Evolutionary conservation across 163 green algal genomes (phyloP).

Genomic region (Volvox carteri): DNA sequence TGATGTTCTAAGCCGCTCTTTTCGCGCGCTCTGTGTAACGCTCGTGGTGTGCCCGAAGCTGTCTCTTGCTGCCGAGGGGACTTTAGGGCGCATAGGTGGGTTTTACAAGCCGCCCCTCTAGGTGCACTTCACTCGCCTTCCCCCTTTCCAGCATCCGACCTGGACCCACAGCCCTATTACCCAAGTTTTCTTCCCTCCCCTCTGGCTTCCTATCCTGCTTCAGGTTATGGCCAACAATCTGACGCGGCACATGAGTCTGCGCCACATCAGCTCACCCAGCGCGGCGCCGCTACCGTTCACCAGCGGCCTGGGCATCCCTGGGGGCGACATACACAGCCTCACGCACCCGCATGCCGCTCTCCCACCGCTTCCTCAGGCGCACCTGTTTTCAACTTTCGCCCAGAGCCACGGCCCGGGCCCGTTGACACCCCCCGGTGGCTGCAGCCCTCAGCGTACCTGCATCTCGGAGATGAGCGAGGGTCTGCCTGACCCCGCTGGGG

Average conservation of each 20-base stretch:
- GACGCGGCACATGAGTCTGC: constrained; percentile 27
- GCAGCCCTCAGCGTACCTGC: constrained; percentile 39
- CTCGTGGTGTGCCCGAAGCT: too few species aligned
- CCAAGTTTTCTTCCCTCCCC: background rate
- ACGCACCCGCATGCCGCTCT: background rate
- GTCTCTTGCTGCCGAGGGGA: too few species aligned
- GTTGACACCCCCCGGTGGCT: background rate
- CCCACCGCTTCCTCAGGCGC: background rate
- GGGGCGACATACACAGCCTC: background rate
- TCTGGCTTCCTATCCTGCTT: background rate
- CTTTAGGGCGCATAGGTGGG: too few species aligned
- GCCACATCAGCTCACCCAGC: background rate
- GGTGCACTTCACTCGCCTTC: too few species aligned
- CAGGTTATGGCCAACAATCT: constrained; percentile 54
- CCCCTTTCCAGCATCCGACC: too few species aligned
- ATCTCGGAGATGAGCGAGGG: constrained; percentile 44
- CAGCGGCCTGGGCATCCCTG: background rate
- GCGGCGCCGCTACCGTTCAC: background rate
- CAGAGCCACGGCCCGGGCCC: background rate
- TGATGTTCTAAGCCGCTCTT: too few species aligned
- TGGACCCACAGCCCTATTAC: too few species aligned
- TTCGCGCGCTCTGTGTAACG: too few species aligned
- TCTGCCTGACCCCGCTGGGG: background rate
- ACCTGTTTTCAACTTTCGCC: background rate
- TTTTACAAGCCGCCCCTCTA: too few species aligned